These are phyloP conservation scores for Diaporthe citriasiana DNA, from an alignment of 2,329 filamentous ascomycete genomes.

Conservation along the genomic window DNA sequence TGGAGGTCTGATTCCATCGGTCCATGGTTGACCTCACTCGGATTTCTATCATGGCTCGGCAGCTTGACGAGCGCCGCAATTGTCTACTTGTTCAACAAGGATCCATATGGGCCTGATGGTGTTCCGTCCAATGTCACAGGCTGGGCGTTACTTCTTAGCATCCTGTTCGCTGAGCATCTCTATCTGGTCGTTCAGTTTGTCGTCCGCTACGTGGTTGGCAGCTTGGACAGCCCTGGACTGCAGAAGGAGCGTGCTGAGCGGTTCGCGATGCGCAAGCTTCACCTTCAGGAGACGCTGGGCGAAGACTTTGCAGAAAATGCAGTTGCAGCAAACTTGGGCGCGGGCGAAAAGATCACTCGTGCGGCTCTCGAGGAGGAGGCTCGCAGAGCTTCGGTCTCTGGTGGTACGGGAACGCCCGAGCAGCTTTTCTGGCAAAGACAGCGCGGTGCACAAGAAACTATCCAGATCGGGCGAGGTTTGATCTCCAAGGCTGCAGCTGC, in stretches of 20 bases:
- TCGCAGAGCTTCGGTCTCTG: slow-evolving; percentile 62
- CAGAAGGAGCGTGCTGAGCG: slow-evolving; percentile 88
- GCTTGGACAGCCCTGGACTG: slow-evolving; percentile 87
- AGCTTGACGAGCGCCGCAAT: slow-evolving; percentile 89
- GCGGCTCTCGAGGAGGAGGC: slow-evolving; percentile 76
- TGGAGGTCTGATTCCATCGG: slow-evolving; percentile 95
- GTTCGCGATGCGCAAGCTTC: slow-evolving; percentile 83
- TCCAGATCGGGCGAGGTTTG: slow-evolving; percentile 67
- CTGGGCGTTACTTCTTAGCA: slow-evolving; percentile 85
- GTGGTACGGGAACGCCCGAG: slow-evolving; percentile 66
- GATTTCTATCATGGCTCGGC: slow-evolving; percentile 94
- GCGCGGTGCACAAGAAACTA: slow-evolving; percentile 69
- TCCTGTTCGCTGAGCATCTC: slow-evolving; percentile 89
- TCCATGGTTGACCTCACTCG: slow-evolving; percentile 88
- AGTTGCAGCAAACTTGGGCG: slow-evolving; percentile 61
- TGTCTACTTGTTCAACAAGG: slow-evolving; percentile 87
- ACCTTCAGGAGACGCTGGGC: slow-evolving; percentile 80
- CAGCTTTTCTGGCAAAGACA: slow-evolving; percentile 75
- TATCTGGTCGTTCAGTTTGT: slow-evolving; percentile 84
- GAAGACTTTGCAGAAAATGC: slow-evolving; percentile 66
- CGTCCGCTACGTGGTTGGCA: slow-evolving; percentile 80
- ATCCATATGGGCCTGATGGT: slow-evolving; percentile 75
- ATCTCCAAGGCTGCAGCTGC: slow-evolving; percentile 60
- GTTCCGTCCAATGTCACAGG: slow-evolving; percentile 78
- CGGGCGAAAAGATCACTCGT: slow-evolving; percentile 74